These are phyloP conservation scores for Heritiera fomes DNA, from an alignment of 345 rosid genomes.

Conservation along the genomic window DNA sequence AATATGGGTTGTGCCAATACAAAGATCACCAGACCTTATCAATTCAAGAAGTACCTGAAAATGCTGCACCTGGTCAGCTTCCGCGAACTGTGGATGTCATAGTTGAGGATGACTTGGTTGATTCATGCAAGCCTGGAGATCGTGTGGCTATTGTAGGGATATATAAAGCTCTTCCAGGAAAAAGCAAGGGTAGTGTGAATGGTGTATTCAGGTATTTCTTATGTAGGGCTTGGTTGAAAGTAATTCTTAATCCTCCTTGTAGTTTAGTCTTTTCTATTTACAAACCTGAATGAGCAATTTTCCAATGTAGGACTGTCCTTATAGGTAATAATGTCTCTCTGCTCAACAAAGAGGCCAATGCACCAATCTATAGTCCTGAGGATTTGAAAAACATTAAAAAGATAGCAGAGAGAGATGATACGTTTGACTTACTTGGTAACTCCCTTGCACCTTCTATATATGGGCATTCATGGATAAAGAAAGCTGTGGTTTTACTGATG, in stretches of 20 bases:
- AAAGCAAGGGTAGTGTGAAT: conserved; percentile 90
- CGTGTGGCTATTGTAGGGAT: conserved; percentile 88
- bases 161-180: conserved; percentile 97
- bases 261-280: conserved; percentile 13
- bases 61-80: conserved; percentile 99
- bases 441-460: conserved; percentile 89
- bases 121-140: conserved; percentile 98
- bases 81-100: conserved; percentile 93
- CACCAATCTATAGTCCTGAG: conserved; percentile 78
- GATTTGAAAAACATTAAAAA: conserved; percentile 82
- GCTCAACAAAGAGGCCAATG: conserved; percentile 95
- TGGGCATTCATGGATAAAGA: conserved; percentile 97
- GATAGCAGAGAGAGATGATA: conserved; percentile 85
- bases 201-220: conserved; percentile 86
- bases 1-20: conserved; percentile 87
- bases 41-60: conserved; percentile 98
- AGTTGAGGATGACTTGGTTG: conserved; percentile 96
- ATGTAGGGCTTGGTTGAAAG: not conserved
- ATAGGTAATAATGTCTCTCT: conserved; percentile 86
- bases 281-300: conserved; percentile 22
- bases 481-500: conserved; percentile 91
- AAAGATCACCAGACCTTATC: conserved; percentile 99
- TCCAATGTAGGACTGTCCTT: conserved; percentile 73
- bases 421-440: conserved; percentile 81
- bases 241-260: conserved; percentile 3